phyloP scores from a whole-genome alignment of 1,139 yeast species.

The Hemisphaericaspora xylanilytica region DNA sequence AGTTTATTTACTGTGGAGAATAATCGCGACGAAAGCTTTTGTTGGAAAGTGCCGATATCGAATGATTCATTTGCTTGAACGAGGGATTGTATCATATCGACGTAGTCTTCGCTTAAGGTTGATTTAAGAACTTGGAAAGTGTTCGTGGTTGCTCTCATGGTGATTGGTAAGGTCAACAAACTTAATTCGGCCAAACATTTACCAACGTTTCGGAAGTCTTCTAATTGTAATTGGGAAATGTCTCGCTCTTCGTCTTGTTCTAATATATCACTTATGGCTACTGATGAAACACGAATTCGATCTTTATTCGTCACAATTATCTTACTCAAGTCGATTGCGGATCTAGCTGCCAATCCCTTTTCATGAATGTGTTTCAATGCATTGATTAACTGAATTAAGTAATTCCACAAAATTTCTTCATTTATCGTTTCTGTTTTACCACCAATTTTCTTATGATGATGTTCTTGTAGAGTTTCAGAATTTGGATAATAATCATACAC shows the following conservation, averaged over 20 bases:
- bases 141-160: constrained; percentile 17
- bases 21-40: too few relatives aligned
- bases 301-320: constrained; percentile 70
- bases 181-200: constrained; percentile 56
- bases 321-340: constrained; percentile 59
- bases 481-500: constrained; percentile 45
- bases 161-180: constrained; percentile 36
- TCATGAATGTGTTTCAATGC: constrained; percentile 67
- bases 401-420: constrained; percentile 71
- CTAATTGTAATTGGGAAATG: constrained; percentile 6
- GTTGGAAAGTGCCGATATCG: constrained; percentile 29
- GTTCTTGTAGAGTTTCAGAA: constrained; percentile 31
- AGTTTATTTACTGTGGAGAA: too few relatives aligned
- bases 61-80: constrained; percentile 13
- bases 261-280: constrained; percentile 72
- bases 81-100: constrained; percentile 18
- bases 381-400: constrained; percentile 67
- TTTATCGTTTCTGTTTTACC: constrained; percentile 48
- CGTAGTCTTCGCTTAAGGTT: constrained; percentile 23
- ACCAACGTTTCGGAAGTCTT: constrained; percentile 60
- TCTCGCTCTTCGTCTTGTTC: constrained; percentile 6
- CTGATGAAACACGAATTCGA: constrained; percentile 66
- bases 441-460: constrained; percentile 35
- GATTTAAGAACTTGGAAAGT: constrained; percentile 14
- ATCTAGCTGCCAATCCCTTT: constrained; percentile 59